Percentiles rank a stretch among this genome's conserved stretches.
These are phyloP conservation scores for Aureobasidium subglaciale DNA, from an alignment of 2,329 filamentous ascomycete genomes.

Conservation along the genomic window DNA sequence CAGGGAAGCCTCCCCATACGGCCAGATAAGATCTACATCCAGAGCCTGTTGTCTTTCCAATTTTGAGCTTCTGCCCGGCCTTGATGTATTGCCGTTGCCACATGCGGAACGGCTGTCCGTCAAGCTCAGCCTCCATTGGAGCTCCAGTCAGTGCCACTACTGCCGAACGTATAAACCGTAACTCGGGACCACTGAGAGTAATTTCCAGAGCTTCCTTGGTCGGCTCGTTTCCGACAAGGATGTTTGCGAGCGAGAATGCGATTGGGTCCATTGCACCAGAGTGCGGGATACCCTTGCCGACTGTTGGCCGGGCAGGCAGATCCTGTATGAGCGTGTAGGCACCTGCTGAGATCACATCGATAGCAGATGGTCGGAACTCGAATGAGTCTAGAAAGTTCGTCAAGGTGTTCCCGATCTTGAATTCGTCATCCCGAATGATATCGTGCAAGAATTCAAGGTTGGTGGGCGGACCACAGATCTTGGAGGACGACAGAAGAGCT, in stretches of 20 bases:
- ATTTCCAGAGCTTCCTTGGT: slow-evolving; percentile 51
- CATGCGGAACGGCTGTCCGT: slow-evolving; percentile 45
- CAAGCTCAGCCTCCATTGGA: slow-evolving; percentile 44
- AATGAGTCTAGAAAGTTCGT: slow-evolving; percentile 51
- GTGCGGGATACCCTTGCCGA: slow-evolving; percentile 53
- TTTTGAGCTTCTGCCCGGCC: slow-evolving; percentile 46
- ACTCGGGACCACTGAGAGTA: slow-evolving; percentile 52
- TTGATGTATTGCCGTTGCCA: slow-evolving; percentile 48
- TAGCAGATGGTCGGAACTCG: slow-evolving; percentile 42
- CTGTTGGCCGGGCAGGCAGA: slow-evolving; percentile 48
- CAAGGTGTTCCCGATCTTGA: slow-evolving; percentile 45
- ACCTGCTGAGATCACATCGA: slow-evolving; percentile 51
- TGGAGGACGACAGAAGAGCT: slow-evolving; percentile 38
- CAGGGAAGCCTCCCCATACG: slow-evolving; percentile 48
- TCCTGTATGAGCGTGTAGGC: slow-evolving; percentile 55
- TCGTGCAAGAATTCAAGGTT: slow-evolving; percentile 51
- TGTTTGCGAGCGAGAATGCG: slow-evolving; percentile 52
- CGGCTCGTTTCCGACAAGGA: slow-evolving; percentile 50
- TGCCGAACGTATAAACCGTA: slow-evolving; percentile 49
- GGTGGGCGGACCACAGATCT: slow-evolving; percentile 48
- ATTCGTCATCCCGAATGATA: slow-evolving; percentile 42
- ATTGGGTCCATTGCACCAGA: slow-evolving; percentile 56
- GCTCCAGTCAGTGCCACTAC: slow-evolving; percentile 53
- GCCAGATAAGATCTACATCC: slow-evolving; percentile 55
- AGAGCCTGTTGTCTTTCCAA: slow-evolving; percentile 46